A percentile compares a stretch with the other conserved stretches of the same genome.
Conservation (phyloP, 345 rosid genomes). For the Combretum micranthum region DNA sequence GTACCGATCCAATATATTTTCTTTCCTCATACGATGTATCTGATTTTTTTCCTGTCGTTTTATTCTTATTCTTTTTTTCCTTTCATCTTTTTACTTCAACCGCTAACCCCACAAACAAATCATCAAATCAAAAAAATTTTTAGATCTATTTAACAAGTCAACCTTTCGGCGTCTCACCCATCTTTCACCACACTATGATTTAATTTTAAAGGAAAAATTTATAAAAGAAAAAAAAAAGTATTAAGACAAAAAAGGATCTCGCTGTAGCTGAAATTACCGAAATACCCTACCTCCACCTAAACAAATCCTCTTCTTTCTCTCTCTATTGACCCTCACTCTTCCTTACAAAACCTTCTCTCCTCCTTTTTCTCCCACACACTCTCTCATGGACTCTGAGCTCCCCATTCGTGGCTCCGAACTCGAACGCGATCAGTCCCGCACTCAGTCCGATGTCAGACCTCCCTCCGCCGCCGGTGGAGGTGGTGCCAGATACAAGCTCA, state of each 20-base stretch:
- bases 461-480: constrained; percentile 5
- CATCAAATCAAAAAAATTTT: too few relatives aligned
- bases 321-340: neutral
- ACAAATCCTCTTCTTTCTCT: neutral
- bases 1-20: too few relatives aligned
- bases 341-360: neutral
- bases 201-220: too few relatives aligned
- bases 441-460: constrained; percentile 11
- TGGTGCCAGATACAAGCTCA: constrained; percentile 89
- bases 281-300: constrained; percentile 9
- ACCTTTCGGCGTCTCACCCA: too few relatives aligned
- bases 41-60: too few relatives aligned
- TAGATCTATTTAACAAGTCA: too few relatives aligned
- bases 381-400: constrained; percentile 15
- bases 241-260: neutral
- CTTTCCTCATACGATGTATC: too few relatives aligned
- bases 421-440: constrained; percentile 19
- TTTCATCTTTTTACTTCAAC: too few relatives aligned
- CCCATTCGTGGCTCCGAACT: constrained; percentile 11
- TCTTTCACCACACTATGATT: too few relatives aligned
- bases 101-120: too few relatives aligned
- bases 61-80: too few relatives aligned
- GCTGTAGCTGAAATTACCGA: constrained; percentile 2
- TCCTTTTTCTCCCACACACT: constrained; percentile 7
- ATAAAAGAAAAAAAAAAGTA: too few relatives aligned